Percentiles rank a stretch among this genome's conserved stretches.
phyloP scores from a whole-genome alignment of 2,329 filamentous ascomycete genomes.

The Claviceps monticola region DNA sequence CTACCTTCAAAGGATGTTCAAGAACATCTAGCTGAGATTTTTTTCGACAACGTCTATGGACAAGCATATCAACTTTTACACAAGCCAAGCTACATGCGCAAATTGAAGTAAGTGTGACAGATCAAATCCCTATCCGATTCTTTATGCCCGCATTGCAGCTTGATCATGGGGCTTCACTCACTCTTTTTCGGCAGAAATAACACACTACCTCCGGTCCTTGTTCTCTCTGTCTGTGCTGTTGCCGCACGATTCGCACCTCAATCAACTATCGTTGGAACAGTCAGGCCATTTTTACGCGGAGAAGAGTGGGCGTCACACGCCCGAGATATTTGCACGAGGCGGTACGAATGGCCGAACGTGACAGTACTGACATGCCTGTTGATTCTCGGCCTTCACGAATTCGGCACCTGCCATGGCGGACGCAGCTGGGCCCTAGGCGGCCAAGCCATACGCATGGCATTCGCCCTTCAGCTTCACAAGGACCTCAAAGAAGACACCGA shows the following conservation, averaged over 20 bases:
- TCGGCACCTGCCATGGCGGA: conserved; percentile 91
- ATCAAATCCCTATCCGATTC: neutral
- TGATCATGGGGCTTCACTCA: neutral
- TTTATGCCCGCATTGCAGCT: neutral
- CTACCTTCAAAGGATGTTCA: conserved; percentile 79
- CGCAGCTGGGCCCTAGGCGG: conserved; percentile 93
- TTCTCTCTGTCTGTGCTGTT: conserved; percentile 87
- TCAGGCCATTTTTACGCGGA: conserved; percentile 66
- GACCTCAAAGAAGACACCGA: conserved; percentile 71
- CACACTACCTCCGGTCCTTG: conserved; percentile 73
- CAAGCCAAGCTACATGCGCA: conserved; percentile 94
- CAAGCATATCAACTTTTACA: conserved; percentile 91
- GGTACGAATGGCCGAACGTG: conserved; percentile 91
- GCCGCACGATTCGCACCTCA: conserved; percentile 92
- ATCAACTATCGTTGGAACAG: conserved; percentile 60
- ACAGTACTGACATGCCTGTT: conserved; percentile 87
- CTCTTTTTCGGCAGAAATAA: conserved; percentile 17
- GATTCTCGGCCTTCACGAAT: conserved; percentile 82
- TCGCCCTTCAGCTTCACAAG: conserved; percentile 83
- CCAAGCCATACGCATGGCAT: conserved; percentile 93
- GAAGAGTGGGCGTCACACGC: conserved; percentile 83
- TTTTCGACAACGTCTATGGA: conserved; percentile 91
- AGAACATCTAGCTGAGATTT: conserved; percentile 84
- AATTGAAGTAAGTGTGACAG: conserved; percentile 44
- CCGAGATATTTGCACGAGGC: conserved; percentile 71